Evolutionary conservation across 2,329 filamentous ascomycete species (phyloP), one percentile per base, ranked within the genome.

Genomic region (Paradendryphiella salina): DNA sequence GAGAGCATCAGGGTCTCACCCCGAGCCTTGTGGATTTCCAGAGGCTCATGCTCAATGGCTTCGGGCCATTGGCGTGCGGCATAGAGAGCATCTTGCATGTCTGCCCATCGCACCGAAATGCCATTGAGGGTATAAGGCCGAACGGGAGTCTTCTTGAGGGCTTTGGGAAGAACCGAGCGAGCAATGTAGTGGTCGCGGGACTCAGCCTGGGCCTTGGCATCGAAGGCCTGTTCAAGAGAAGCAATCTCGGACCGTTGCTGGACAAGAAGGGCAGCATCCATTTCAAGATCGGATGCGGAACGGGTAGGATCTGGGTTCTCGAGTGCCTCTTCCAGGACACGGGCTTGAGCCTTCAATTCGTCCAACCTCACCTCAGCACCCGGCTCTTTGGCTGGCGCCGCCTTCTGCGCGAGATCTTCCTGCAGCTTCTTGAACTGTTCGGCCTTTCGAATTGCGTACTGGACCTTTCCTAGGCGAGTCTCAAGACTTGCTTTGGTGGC

Each of bases 31-130:
- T 64, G 60, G 15, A 66, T 15, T 9, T 50, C 35, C 2, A 69
- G 50, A 0, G 43, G 35, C 21, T 67, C 64, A 52, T 67, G 65
- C 11, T 52, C 50, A 9, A 69, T 64, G 6, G 40, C 34, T 1
- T 54, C 58, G 13, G 64, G 62, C 65, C 65, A 66, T 5, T 56
- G 33, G 0, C 50, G 56, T 1, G 49, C 44, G 0, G 65, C 64
- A 50, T 66, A 69, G 15, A 69, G 50, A 10, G 65, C 67, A 44
- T 75, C 71, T 17, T 59, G 48, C 10, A 71, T 44, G 36, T 75
- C 65, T 5, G 64, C 63, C 73, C 73, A 75, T 18, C 59, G 52
- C 18, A 74, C 59, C 11, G 45, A 52, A 2, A 74, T 58, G 23
- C 57, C 63, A 3, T 66, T 48, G 5, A 67, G 57, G 9, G 60